A percentile compares a stretch with the other conserved stretches of the same genome.
Evolutionary conservation across 768 basidiomycete species (phyloP).

Genomic region (Chalciporus pseudorubinellus): DNA sequence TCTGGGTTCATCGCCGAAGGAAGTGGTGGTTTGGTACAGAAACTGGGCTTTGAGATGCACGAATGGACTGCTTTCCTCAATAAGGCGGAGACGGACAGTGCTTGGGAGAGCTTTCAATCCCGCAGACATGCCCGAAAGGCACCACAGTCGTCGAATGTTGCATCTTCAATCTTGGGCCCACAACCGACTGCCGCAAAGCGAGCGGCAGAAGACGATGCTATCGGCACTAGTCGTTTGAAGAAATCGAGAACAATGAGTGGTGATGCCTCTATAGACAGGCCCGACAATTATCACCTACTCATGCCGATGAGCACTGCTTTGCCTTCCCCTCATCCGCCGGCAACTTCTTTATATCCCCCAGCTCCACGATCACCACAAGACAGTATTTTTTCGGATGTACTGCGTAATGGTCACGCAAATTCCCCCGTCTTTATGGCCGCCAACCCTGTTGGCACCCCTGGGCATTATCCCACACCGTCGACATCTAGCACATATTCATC

Average conservation of each 20-base stretch:
- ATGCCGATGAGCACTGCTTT: slow-evolving; percentile 48
- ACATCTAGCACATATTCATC: slow-evolving; percentile 32
- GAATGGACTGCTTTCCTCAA: slow-evolving; percentile 83
- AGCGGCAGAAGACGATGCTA: slow-evolving; percentile 30
- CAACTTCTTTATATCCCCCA: slow-evolving; percentile 44
- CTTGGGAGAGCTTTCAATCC: slow-evolving; percentile 82
- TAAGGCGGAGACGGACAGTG: slow-evolving; percentile 88
- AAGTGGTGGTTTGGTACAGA: slow-evolving; percentile 69
- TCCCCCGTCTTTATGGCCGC: slow-evolving; percentile 65
- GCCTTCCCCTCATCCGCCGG: slow-evolving; percentile 30
- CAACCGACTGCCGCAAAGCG: slow-evolving; percentile 21
- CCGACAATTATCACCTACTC: slow-evolving; percentile 53
- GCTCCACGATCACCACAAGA: slow-evolving; percentile 45
- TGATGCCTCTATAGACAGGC: slow-evolving; percentile 42
- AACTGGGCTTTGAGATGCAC: slow-evolving; percentile 72
- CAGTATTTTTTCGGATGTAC: slow-evolving; percentile 59
- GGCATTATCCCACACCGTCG: slow-evolving; percentile 44
- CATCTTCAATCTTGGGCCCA: slow-evolving; percentile 32
- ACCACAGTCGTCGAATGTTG: slow-evolving; percentile 26
- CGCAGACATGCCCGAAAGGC: slow-evolving; percentile 49
- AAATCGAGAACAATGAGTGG: slow-evolving; percentile 43
- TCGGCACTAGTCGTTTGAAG: slow-evolving; percentile 41
- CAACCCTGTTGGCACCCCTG: slow-evolving; percentile 38
- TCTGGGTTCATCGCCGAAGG: slow-evolving; percentile 87
- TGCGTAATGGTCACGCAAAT: slow-evolving; percentile 46